Percentiles rank a stretch among this genome's conserved stretches.
phyloP scores from a whole-genome alignment of 2,329 filamentous ascomycete genomes.

The Colletotrichum lindemuthianum region DNA sequence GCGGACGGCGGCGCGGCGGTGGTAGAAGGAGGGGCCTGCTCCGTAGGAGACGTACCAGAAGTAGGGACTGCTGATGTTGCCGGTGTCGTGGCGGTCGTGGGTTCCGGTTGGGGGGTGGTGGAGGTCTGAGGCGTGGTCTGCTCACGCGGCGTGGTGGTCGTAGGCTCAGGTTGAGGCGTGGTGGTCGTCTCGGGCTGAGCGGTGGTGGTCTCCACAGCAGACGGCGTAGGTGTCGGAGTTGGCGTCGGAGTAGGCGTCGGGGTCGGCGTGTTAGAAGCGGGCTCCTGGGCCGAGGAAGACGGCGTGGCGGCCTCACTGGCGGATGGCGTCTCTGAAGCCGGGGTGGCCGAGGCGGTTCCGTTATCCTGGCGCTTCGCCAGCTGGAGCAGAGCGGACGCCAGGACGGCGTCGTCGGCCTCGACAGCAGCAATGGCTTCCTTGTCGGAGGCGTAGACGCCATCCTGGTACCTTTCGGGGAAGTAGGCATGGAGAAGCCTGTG shows the following conservation, averaged over 20 bases:
- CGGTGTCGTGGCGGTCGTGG: conserved; percentile 39
- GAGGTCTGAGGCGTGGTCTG: conserved; percentile 20
- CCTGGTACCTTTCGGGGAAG: conserved; percentile 70
- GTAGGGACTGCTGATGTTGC: conserved; percentile 42
- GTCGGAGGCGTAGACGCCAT: conserved; percentile 75
- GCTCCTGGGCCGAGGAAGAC: conserved; percentile 12
- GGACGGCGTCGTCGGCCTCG: conserved; percentile 67
- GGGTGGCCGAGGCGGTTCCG: conserved; percentile 41
- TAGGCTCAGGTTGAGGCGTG: conserved; percentile 20
- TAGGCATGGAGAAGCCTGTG: conserved; percentile 74
- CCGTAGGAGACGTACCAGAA: conserved; percentile 39
- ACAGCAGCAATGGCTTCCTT: conserved; percentile 71
- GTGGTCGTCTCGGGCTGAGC: conserved; percentile 28
- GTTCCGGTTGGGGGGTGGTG: conserved; percentile 19
- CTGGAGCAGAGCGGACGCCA: conserved; percentile 71
- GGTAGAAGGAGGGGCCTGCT: conserved; percentile 39
- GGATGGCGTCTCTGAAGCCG: conserved; percentile 29
- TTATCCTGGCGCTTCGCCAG: conserved; percentile 69
- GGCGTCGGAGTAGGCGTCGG: conserved; percentile 35
- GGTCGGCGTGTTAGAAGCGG: conserved; percentile 35
- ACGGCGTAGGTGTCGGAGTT: conserved; percentile 39
- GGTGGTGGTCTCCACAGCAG: conserved; percentile 26
- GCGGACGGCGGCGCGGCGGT: conserved; percentile 44
- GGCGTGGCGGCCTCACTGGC: conserved; percentile 32
- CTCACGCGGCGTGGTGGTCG: conserved; percentile 17